phyloP scores from a whole-genome alignment of 805 yeast genomes.

The Ogataea siamensis region DNA sequence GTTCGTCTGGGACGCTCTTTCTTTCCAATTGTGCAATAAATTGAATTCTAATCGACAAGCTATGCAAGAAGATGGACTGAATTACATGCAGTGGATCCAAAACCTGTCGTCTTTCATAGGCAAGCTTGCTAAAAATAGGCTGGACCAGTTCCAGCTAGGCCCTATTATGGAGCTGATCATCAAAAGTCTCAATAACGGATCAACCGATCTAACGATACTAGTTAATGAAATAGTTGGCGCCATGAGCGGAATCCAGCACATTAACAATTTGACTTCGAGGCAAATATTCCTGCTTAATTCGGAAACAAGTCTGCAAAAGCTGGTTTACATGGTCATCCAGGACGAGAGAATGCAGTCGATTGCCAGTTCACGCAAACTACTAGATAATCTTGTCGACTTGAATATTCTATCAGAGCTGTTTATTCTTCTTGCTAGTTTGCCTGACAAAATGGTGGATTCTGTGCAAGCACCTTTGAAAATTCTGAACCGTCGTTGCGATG shows the following conservation, averaged over 20 bases:
- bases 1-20: slow-evolving; percentile 83
- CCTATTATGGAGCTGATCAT: slow-evolving; percentile 61
- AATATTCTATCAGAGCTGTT: slow-evolving; percentile 61
- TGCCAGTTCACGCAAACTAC: slow-evolving; percentile 49
- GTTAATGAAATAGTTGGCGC: slow-evolving; percentile 62
- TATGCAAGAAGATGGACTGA: slow-evolving; percentile 74
- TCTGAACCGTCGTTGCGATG: slow-evolving; percentile 70
- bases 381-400: slow-evolving; percentile 43
- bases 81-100: slow-evolving; percentile 81
- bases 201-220: slow-evolving; percentile 58
- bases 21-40: slow-evolving; percentile 68
- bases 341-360: slow-evolving; percentile 51
- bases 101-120: slow-evolving; percentile 80
- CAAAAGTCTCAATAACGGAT: slow-evolving; percentile 60
- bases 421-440: slow-evolving; percentile 54
- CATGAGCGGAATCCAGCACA: slow-evolving; percentile 78
- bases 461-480: slow-evolving; percentile 59
- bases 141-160: slow-evolving; percentile 51
- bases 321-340: slow-evolving; percentile 57
- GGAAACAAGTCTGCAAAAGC: slow-evolving; percentile 53
- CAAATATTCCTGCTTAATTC: slow-evolving; percentile 68
- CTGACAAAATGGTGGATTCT: slow-evolving; percentile 37
- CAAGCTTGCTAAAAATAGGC: slow-evolving; percentile 56
- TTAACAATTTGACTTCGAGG: slow-evolving; percentile 60
- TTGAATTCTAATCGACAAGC: slow-evolving; percentile 66